A percentile compares a stretch with the other conserved stretches of the same genome.
These are phyloP conservation scores for Emergomyces pasteurianus DNA, from an alignment of 2,329 filamentous ascomycete species.

Conservation along the genomic window DNA sequence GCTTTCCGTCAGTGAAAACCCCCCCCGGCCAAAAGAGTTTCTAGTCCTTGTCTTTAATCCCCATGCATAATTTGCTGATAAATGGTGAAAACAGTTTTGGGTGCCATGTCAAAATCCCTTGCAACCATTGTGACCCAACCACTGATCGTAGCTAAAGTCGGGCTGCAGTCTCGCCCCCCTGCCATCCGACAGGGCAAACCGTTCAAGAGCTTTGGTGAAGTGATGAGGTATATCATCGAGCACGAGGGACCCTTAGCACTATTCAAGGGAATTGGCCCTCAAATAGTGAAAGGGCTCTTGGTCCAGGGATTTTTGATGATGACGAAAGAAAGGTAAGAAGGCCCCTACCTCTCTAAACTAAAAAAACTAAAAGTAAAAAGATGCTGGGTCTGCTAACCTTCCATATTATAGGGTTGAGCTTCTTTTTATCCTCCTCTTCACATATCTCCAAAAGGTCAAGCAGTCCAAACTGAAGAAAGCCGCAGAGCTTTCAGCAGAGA, in stretches of 20 bases:
- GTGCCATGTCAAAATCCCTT: slow-evolving; percentile 81
- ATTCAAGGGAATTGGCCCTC: slow-evolving; percentile 93
- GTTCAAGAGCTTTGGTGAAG: slow-evolving; percentile 86
- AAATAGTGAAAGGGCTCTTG: slow-evolving; percentile 81
- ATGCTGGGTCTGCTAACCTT: slow-evolving; percentile 4
- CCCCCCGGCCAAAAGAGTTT: too few relatives aligned
- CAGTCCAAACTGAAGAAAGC: slow-evolving; percentile 55
- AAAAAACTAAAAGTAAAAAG: not conserved
- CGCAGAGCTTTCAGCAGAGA: slow-evolving; percentile 50
- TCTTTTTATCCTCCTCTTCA: slow-evolving; percentile 72
- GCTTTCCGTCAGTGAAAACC: slow-evolving; percentile 63
- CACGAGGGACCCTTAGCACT: slow-evolving; percentile 74
- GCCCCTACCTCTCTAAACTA: not conserved
- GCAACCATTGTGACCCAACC: slow-evolving; percentile 90
- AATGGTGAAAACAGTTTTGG: slow-evolving; percentile 52
- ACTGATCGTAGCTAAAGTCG: slow-evolving; percentile 94
- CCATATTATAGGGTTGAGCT: slow-evolving; percentile 59
- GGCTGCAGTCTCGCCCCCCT: slow-evolving; percentile 85
- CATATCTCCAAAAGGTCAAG: slow-evolving; percentile 62
- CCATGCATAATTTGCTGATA: slow-evolving; percentile 7
- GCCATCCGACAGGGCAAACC: slow-evolving; percentile 73
- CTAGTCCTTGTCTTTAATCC: not conserved
- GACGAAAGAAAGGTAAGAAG: slow-evolving; percentile 78
- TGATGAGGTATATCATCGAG: slow-evolving; percentile 86
- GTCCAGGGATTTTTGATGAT: slow-evolving; percentile 98